These are phyloP conservation scores for Scutellaria baicalensis DNA, from an alignment of 257 asterid genomes.

Conservation along the genomic window DNA sequence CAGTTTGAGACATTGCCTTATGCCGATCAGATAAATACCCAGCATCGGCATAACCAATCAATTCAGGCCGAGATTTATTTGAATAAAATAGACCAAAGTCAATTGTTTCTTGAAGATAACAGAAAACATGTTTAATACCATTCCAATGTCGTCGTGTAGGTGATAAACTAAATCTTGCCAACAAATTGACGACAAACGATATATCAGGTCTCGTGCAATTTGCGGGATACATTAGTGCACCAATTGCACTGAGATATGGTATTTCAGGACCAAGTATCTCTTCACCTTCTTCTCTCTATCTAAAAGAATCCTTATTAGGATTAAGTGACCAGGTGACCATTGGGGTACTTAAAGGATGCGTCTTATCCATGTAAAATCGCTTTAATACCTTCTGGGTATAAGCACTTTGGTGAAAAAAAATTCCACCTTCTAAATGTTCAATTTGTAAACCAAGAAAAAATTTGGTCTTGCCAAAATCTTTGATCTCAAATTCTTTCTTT, in stretches of 20 bases:
- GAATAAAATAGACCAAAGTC: not conserved
- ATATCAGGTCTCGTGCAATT: not conserved
- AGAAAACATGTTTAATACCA: not conserved
- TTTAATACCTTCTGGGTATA: not conserved
- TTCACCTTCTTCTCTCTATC: not conserved
- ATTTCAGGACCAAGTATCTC: not conserved
- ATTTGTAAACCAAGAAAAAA: not conserved
- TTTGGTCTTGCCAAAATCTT: not conserved
- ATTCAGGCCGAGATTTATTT: not conserved
- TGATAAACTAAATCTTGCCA: not conserved
- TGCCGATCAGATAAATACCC: not conserved
- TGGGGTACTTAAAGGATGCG: too few relatives aligned
- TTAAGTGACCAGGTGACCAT: not conserved
- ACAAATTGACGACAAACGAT: not conserved
- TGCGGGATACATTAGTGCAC: not conserved
- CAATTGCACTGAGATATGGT: not conserved
- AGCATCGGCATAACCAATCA: not conserved
- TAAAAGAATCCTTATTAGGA: not conserved
- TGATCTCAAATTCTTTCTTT: not conserved
- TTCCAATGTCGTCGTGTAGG: not conserved
- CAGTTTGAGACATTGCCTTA: not conserved
- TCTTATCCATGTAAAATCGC: too few relatives aligned
- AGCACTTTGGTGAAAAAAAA: not conserved
- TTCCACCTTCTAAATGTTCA: not conserved
- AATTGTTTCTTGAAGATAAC: not conserved